A percentile compares a stretch with the other conserved stretches of the same genome.
Evolutionary conservation across 1,139 yeast genomes (phyloP).

Genomic region (Candida albicans): DNA sequence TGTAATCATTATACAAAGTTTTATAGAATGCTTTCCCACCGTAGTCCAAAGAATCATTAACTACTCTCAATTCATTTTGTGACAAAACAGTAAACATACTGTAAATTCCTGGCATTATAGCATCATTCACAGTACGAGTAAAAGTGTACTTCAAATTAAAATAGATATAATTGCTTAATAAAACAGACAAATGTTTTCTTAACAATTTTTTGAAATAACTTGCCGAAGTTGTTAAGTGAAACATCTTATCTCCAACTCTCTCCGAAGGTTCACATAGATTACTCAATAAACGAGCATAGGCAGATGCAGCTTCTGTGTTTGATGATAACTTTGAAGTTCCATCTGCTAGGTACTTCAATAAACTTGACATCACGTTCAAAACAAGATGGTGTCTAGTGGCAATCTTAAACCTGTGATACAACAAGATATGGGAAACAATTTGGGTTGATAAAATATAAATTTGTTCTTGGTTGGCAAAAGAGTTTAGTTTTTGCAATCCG

Average conservation of each 20-base stretch:
- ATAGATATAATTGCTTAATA: conserved; percentile 58
- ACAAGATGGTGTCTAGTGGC: conserved; percentile 73
- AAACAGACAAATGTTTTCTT: conserved; percentile 60
- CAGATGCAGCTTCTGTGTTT: conserved; percentile 32
- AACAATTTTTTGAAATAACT: conserved; percentile 57
- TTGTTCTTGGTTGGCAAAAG: conserved; percentile 9
- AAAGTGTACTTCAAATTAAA: conserved; percentile 53
- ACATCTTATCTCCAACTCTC: conserved; percentile 9
- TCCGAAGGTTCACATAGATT: conserved; percentile 72
- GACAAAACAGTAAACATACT: conserved; percentile 71
- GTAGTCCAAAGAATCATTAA: conserved; percentile 69
- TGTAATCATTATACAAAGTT: conserved; percentile 68
- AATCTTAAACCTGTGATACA: conserved; percentile 69
- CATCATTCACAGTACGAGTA: conserved; percentile 47
- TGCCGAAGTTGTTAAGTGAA: conserved; percentile 54
- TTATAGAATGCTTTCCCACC: conserved; percentile 71
- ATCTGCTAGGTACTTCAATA: conserved; percentile 48
- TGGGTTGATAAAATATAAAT: conserved; percentile 42
- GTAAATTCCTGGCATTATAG: conserved; percentile 57
- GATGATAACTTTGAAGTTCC: conserved; percentile 10
- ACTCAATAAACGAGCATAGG: conserved; percentile 58
- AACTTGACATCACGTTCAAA: conserved; percentile 44
- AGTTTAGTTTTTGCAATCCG: not conserved
- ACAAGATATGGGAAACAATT: conserved; percentile 53
- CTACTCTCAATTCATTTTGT: conserved; percentile 58